Conservation (phyloP, 805 yeast species). For the Wickerhamiella domercqiae region DNA sequence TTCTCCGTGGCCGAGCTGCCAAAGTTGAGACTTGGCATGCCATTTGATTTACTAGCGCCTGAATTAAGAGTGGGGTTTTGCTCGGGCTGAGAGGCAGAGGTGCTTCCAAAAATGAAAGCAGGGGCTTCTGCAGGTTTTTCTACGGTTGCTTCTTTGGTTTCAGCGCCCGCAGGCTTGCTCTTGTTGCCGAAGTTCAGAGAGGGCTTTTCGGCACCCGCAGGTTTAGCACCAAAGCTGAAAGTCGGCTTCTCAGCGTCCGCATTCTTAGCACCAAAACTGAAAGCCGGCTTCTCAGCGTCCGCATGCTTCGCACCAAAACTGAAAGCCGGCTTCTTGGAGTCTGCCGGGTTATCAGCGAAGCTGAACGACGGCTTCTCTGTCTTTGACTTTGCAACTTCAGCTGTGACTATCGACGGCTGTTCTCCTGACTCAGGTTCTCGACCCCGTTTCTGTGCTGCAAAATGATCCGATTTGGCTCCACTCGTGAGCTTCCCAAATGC, state of each 20-base stretch:
- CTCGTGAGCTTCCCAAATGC: too few species aligned
- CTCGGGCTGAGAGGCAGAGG: constrained; percentile 1
- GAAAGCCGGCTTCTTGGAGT: constrained; percentile 3
- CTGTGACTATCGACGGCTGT: too few species aligned
- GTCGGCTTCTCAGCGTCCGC: constrained; percentile 5
- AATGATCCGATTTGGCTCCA: too few species aligned
- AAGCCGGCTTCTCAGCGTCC: constrained; percentile 3
- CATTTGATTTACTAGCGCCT: background rate
- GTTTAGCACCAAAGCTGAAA: constrained; percentile 5
- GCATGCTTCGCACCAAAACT: constrained; percentile 4
- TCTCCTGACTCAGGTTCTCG: too few species aligned
- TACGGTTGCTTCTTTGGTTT: background rate
- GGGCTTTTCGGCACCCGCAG: constrained; percentile 5
- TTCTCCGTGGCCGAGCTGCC: constrained; percentile 1
- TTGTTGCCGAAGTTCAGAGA: constrained; percentile 3
- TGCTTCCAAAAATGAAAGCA: constrained; percentile 1
- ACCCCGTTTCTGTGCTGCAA: too few species aligned
- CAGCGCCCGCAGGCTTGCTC: background rate
- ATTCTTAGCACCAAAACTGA: background rate
- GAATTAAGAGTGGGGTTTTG: background rate
- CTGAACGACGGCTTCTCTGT: constrained; percentile 4
- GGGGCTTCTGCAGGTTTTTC: background rate
- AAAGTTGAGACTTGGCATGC: background rate
- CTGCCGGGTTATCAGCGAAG: constrained; percentile 3
- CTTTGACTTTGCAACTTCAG: too few species aligned